These are phyloP conservation scores for Podila minutissima DNA, from an alignment of 192 early-diverging fungal genomes.

Conservation along the genomic window DNA sequence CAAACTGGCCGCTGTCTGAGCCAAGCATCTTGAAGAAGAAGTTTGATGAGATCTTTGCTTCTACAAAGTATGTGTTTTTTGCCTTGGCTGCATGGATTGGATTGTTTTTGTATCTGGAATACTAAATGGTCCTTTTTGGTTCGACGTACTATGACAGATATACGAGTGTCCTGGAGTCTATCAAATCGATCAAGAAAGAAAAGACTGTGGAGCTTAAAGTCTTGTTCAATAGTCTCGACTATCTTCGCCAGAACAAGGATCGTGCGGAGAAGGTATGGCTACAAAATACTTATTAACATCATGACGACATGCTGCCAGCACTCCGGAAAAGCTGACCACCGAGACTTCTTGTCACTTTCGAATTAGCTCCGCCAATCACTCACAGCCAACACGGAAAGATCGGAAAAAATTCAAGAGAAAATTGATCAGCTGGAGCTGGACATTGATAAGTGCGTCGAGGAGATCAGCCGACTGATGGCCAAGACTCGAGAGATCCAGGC, in stretches of 20 bases:
- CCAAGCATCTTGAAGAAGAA: conserved; percentile 88
- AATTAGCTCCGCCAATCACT: conserved; percentile 31
- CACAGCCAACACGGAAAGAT: conserved; percentile 14
- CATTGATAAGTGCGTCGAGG: conserved; percentile 43
- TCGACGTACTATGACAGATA: conserved; percentile 58
- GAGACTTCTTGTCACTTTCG: too few relatives aligned
- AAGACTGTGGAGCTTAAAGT: conserved; percentile 70
- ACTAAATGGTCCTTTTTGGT: neutral
- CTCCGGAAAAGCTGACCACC: too few relatives aligned
- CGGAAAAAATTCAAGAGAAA: conserved; percentile 23
- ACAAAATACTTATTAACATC: too few relatives aligned
- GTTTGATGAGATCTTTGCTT: conserved; percentile 98
- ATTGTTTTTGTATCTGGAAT: neutral
- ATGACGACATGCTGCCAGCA: too few relatives aligned
- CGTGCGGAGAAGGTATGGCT: conserved; percentile 71
- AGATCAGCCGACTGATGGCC: conserved; percentile 35
- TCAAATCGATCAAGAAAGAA: conserved; percentile 82
- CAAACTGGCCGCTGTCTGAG: conserved; percentile 96
- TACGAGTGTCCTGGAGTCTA: conserved; percentile 89
- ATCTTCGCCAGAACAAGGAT: conserved; percentile 72
- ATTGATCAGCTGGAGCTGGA: conserved; percentile 58
- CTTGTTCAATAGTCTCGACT: conserved; percentile 69
- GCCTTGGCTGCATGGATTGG: too few relatives aligned
- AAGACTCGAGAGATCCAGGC: conserved; percentile 58
- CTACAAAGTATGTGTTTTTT: conserved; percentile 67